Conservation (phyloP, 495 filamentous ascomycete species). For the Hypoxylon crocopeplum region DNA sequence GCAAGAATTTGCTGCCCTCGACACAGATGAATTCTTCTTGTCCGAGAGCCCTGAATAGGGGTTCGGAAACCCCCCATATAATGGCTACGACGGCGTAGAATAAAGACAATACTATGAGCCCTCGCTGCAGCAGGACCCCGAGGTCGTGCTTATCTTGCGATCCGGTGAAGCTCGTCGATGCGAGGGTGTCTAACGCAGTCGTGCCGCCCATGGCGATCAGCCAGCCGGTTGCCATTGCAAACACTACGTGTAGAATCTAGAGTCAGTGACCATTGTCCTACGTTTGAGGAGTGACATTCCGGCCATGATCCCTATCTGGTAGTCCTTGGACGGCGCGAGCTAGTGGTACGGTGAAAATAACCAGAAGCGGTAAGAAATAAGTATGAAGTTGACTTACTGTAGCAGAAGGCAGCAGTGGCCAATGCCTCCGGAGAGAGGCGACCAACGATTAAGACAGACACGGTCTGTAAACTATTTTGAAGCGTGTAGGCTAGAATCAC, state of each 20-base stretch:
- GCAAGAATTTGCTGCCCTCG: conserved; percentile 77
- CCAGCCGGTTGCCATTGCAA: conserved; percentile 91
- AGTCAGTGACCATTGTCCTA: conserved; percentile 6
- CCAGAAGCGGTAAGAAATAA: too few relatives aligned
- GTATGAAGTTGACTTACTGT: conserved; percentile 45
- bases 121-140: conserved; percentile 81
- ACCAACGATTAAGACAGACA: conserved; percentile 82
- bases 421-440: conserved; percentile 81
- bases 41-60: conserved; percentile 76
- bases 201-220: conserved; percentile 91
- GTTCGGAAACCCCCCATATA: conserved; percentile 80
- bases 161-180: conserved; percentile 85
- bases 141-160: conserved; percentile 83
- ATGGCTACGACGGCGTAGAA: conserved; percentile 81
- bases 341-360: too few relatives aligned
- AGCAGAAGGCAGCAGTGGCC: conserved; percentile 84
- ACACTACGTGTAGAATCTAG: conserved; percentile 61
- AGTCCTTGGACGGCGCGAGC: too few relatives aligned
- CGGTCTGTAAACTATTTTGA: conserved; percentile 87
- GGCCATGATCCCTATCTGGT: too few relatives aligned
- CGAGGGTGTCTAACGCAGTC: conserved; percentile 87
- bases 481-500: conserved; percentile 90
- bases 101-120: conserved; percentile 72
- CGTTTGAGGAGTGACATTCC: too few relatives aligned
- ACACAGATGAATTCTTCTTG: conserved; percentile 80